A percentile compares a stretch with the other conserved stretches of the same genome.
These are phyloP conservation scores for Aspergillus egyptiacus DNA, from an alignment of 495 filamentous ascomycete species.

Conservation along the genomic window DNA sequence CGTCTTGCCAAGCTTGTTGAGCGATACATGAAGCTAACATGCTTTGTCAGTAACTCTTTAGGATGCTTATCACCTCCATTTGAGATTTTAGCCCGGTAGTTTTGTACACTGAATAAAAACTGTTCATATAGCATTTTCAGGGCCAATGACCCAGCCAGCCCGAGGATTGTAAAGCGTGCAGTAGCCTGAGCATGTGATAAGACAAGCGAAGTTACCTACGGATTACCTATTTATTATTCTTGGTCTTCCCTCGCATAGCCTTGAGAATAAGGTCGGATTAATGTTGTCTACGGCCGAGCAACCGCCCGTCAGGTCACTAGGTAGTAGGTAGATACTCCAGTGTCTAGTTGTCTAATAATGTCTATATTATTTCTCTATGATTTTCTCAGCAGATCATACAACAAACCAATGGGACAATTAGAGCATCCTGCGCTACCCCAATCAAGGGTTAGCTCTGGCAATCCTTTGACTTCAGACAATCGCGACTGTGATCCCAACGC, in stretches of 20 bases:
- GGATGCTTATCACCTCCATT: not conserved
- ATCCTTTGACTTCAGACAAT: slow-evolving; percentile 2
- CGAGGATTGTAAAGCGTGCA: slow-evolving; percentile 1
- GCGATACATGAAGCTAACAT: slow-evolving; percentile 1
- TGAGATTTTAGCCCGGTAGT: not conserved
- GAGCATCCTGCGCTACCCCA: slow-evolving; percentile 7
- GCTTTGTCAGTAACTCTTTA: not conserved
- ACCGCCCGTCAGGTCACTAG: no score
- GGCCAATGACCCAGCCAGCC: no score
- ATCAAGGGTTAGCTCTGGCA: not conserved
- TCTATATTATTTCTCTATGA: no score
- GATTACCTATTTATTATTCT: not conserved
- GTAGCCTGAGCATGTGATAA: slow-evolving; percentile 4
- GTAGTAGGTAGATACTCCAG: no score
- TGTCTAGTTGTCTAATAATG: no score
- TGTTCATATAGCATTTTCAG: no score
- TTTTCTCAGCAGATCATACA: not conserved
- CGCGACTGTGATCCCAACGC: slow-evolving; percentile 8
- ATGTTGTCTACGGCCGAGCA: no score
- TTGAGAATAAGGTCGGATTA: no score
- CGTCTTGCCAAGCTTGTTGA: not conserved
- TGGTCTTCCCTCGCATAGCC: no score
- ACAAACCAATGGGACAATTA: slow-evolving; percentile 5
- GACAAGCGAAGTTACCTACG: not conserved
- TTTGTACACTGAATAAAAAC: no score